Conservation (phyloP, 2,329 filamentous ascomycete genomes). For the Aspergillus thermomutatus region DNA sequence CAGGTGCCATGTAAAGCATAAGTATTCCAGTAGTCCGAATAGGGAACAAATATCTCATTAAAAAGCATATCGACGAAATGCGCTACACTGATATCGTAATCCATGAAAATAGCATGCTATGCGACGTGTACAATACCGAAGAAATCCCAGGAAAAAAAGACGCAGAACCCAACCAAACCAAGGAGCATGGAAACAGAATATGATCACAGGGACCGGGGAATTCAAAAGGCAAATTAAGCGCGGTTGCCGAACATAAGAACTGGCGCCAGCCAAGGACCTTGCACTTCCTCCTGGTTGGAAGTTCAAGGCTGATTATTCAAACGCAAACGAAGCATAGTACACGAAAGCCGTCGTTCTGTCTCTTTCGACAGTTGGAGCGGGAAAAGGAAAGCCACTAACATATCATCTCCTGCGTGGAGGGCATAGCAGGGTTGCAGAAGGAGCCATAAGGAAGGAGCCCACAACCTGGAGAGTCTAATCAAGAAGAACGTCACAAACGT, state of each 20-base stretch:
- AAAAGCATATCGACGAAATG: slow-evolving; percentile 6
- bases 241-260: neutral
- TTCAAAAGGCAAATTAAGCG: slow-evolving; percentile 10
- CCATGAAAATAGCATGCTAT: slow-evolving; percentile 16
- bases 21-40: neutral
- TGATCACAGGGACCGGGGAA: slow-evolving; percentile 15
- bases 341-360: slow-evolving; percentile 13
- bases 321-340: slow-evolving; percentile 18
- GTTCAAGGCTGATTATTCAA: neutral
- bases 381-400: slow-evolving; percentile 2
- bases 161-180: slow-evolving; percentile 16
- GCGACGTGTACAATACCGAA: slow-evolving; percentile 14
- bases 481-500: slow-evolving; percentile 21
- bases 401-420: slow-evolving; percentile 3
- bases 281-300: neutral
- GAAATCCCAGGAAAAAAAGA: slow-evolving; percentile 18
- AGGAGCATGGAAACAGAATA: slow-evolving; percentile 14
- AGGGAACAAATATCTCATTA: slow-evolving; percentile 5
- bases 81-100: slow-evolving; percentile 24
- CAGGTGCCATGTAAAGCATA: neutral
- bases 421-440: neutral
- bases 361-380: slow-evolving; percentile 2
- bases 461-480: slow-evolving; percentile 18
- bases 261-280: neutral
- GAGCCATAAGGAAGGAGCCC: slow-evolving; percentile 5